Conservation (phyloP, 805 yeast genomes). For the Kockiozyma suomiensis region DNA sequence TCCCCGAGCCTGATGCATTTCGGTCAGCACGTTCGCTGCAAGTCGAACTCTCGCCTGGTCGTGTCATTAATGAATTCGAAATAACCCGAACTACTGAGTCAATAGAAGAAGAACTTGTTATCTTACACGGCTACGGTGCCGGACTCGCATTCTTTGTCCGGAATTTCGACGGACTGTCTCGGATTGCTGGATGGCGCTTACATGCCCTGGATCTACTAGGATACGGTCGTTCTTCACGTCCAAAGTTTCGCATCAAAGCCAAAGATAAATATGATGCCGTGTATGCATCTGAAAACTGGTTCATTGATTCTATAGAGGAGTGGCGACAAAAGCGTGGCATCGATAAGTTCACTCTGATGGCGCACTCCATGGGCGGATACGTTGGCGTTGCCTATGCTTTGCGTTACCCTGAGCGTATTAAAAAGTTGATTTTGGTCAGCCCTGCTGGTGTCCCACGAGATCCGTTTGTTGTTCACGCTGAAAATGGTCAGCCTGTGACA, state of each 20-base stretch:
- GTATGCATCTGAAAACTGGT: conserved; percentile 60
- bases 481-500: not conserved
- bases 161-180: conserved; percentile 58
- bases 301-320: conserved; percentile 61
- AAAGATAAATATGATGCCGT: conserved; percentile 46
- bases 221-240: conserved; percentile 86
- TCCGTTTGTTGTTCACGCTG: conserved; percentile 30
- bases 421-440: conserved; percentile 73
- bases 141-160: conserved; percentile 79
- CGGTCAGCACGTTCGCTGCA: conserved; percentile 48
- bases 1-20: conserved; percentile 39
- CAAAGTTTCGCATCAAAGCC: conserved; percentile 52
- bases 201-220: conserved; percentile 90
- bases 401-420: conserved; percentile 60
- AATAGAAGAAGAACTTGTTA: conserved; percentile 56
- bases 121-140: conserved; percentile 94
- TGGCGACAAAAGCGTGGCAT: conserved; percentile 62
- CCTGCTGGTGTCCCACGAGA: conserved; percentile 78
- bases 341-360: conserved; percentile 60
- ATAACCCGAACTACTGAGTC: conserved; percentile 43
- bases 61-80: conserved; percentile 75
- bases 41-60: conserved; percentile 53
- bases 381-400: conserved; percentile 68
- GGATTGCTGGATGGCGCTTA: conserved; percentile 58
- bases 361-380: conserved; percentile 95